A percentile compares a stretch with the other conserved stretches of the same genome.
These are phyloP conservation scores for Ensete glaucum DNA, from an alignment of 176 grass and related monocot genomes.

Conservation along the genomic window DNA sequence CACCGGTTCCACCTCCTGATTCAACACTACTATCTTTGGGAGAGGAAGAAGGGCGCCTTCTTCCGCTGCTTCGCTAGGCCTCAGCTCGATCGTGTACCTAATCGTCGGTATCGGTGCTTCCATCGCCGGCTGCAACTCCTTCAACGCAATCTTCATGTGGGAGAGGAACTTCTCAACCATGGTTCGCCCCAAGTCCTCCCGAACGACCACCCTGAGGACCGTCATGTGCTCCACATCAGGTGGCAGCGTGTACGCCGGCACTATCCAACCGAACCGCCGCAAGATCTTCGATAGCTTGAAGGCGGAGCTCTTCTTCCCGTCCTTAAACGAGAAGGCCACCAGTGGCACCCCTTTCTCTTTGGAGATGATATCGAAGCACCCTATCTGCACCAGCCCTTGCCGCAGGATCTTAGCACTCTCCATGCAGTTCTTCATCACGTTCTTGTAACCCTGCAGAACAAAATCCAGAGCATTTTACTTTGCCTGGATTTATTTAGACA, in stretches of 20 bases:
- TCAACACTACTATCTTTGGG: no score
- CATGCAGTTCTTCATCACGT: constrained; percentile 71
- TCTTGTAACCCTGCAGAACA: constrained; percentile 52
- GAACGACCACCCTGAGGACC: constrained; percentile 67
- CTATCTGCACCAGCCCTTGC: constrained; percentile 38
- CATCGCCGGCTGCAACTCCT: no score
- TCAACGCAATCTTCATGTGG: no score
- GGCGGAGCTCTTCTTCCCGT: constrained; percentile 34
- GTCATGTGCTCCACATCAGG: constrained; percentile 52
- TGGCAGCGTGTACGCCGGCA: constrained; percentile 83
- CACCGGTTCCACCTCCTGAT: no score
- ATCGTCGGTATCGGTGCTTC: no score
- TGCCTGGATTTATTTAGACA: not conserved
- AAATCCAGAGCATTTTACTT: not conserved
- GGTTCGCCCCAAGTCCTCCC: constrained; percentile 77
- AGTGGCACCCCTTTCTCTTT: constrained; percentile 67
- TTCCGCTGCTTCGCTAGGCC: no score
- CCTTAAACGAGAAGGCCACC: constrained; percentile 61
- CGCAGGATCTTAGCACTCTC: constrained; percentile 34
- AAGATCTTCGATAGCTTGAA: constrained; percentile 63
- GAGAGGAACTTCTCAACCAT: constrained; percentile 22
- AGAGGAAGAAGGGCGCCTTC: no score
- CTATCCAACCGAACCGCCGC: constrained; percentile 68
- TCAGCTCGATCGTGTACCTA: no score
- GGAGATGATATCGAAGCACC: constrained; percentile 50